Percentiles rank a stretch among this genome's conserved stretches.
These are phyloP conservation scores for Cystobasidiopsis lactophilus DNA, from an alignment of 768 basidiomycete species.

Conservation along the genomic window DNA sequence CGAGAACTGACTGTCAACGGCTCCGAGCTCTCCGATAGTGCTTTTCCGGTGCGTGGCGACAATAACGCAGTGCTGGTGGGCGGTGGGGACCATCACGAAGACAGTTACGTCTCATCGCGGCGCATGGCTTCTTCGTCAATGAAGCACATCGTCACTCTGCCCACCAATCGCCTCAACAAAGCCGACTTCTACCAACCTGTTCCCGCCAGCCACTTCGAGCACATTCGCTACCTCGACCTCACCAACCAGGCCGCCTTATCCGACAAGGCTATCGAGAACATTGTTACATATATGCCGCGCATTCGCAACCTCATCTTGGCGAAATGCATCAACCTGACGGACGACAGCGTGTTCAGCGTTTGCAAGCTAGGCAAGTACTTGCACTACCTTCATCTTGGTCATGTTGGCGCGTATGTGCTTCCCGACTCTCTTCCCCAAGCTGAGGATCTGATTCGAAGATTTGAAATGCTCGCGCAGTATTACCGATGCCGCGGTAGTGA, in stretches of 20 bases:
- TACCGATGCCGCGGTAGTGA: conserved; percentile 67
- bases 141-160: no score
- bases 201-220: conserved; percentile 39
- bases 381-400: conserved; percentile 87
- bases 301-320: conserved; percentile 70
- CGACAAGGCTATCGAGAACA: conserved; percentile 60
- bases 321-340: conserved; percentile 58
- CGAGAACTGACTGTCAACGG: conserved; percentile 74
- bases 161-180: no score
- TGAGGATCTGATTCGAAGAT: no score
- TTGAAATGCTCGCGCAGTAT: conserved; percentile 32
- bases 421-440: conserved; percentile 11
- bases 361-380: conserved; percentile 72
- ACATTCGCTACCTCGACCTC: conserved; percentile 77
- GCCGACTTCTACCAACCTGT: not conserved
- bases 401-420: conserved; percentile 35
- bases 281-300: conserved; percentile 56
- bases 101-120: not conserved
- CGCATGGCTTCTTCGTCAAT: not conserved
- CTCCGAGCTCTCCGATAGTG: conserved; percentile 57
- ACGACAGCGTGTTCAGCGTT: conserved; percentile 59
- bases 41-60: conserved; percentile 46
- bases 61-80: not conserved
- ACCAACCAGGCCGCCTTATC: conserved; percentile 63
- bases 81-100: conserved; percentile 1